Evolutionary conservation across 805 yeast genomes (phyloP).

Genomic region (Suhomyces pyralidae): DNA sequence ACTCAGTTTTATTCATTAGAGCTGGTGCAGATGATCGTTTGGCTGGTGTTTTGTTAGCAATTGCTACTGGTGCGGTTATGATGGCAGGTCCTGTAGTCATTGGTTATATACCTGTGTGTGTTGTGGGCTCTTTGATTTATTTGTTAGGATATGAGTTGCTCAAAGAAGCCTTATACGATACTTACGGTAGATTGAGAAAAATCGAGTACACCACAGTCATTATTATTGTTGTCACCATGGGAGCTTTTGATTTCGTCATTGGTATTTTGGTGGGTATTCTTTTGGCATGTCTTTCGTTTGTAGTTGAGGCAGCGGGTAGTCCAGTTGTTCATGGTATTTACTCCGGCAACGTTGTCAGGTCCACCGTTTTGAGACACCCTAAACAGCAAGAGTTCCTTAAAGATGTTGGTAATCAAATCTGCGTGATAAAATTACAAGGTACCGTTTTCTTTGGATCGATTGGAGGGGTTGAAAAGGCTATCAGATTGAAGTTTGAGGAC

Average conservation of each 20-base stretch:
- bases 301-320: constrained; percentile 83
- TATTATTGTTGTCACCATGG: constrained; percentile 91
- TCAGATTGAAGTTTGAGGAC: constrained; percentile 64
- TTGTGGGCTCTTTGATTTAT: constrained; percentile 90
- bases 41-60: constrained; percentile 86
- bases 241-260: constrained; percentile 88
- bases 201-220: constrained; percentile 84
- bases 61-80: constrained; percentile 80
- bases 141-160: constrained; percentile 86
- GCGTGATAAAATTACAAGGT: constrained; percentile 83
- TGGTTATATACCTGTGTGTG: constrained; percentile 92
- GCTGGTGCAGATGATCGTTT: constrained; percentile 91
- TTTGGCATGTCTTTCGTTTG: constrained; percentile 90
- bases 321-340: constrained; percentile 80
- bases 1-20: constrained; percentile 83
- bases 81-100: constrained; percentile 87
- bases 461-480: constrained; percentile 79
- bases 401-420: constrained; percentile 87
- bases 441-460: constrained; percentile 93
- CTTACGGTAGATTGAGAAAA: constrained; percentile 66
- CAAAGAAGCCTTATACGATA: constrained; percentile 82
- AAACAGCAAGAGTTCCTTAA: constrained; percentile 80
- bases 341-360: constrained; percentile 84
- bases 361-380: constrained; percentile 89
- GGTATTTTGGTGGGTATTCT: constrained; percentile 90